Evolutionary conservation across 148 eudicot species (phyloP).

Genomic region (Camellia japonica): DNA sequence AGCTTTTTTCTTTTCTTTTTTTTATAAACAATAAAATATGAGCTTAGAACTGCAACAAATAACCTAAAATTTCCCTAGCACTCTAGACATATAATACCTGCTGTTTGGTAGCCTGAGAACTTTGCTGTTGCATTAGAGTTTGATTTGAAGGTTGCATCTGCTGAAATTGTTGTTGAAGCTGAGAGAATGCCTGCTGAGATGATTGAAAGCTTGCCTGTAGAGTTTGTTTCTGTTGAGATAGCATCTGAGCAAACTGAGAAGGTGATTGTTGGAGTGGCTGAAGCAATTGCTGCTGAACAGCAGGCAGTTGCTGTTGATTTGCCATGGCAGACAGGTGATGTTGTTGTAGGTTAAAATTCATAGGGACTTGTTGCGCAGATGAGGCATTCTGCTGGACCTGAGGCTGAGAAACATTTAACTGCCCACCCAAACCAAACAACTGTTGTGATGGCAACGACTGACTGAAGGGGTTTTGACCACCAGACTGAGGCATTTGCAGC

Average conservation of each 20-base stretch:
- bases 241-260: slow-evolving; percentile 86
- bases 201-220: slow-evolving; percentile 90
- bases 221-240: slow-evolving; percentile 86
- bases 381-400: slow-evolving; percentile 49
- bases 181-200: slow-evolving; percentile 78
- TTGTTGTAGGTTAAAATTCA: slow-evolving; percentile 23
- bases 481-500: slow-evolving; percentile 36
- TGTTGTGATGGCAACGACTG: slow-evolving; percentile 51
- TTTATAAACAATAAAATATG: neutral
- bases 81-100: slow-evolving; percentile 41
- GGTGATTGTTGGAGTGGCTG: slow-evolving; percentile 60
- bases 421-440: slow-evolving; percentile 34
- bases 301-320: slow-evolving; percentile 46
- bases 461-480: slow-evolving; percentile 41
- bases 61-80: neutral
- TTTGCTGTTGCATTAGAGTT: slow-evolving; percentile 47
- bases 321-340: slow-evolving; percentile 33
- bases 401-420: slow-evolving; percentile 39
- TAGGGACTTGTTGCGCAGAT: slow-evolving; percentile 40
- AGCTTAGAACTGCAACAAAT: neutral
- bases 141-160: slow-evolving; percentile 81
- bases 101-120: slow-evolving; percentile 54
- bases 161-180: slow-evolving; percentile 88
- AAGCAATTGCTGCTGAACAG: slow-evolving; percentile 37
- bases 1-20: neutral